Evolutionary conservation across 768 basidiomycete genomes (phyloP), one percentile per base, ranked within the genome.

Genomic region (Mycena amicta): DNA sequence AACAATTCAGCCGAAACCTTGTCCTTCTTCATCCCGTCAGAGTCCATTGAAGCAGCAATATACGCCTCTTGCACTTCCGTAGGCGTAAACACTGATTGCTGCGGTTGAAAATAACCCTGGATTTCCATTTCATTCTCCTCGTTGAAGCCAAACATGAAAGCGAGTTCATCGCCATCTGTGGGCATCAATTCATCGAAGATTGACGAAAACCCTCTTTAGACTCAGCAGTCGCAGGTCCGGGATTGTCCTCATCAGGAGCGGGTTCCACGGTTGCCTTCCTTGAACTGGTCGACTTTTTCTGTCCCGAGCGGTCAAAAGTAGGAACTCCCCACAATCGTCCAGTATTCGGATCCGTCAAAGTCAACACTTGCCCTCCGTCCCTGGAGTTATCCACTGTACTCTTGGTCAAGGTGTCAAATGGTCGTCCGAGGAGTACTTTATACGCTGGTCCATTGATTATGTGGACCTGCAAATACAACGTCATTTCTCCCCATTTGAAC

Each of bases 381-480:
- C 16, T 27, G 12, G 52, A 37, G 5, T 41, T 46, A 39, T 65
- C 70, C 1, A 53, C 43, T 5, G 45, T 39, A 29, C 66, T 71
- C 18, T 53, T 40, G 0, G 70, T 70, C 0, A 72, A 18, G 0
- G 65, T 59, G 47, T 71, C 68, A 53, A 74, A 72, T 0, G 73
- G 71, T 22, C 71, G 29, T 3, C 72, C 72, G 1, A 74, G 30
- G 2, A 74, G 40, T 2, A 72, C 61, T 3, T 62, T 59, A 40
- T 74, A 74, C 0, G 71, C 64, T 0, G 66, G 62, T 0, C 51
- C 55, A 15, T 53, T 20, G 2, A 74, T 62, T 2, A 72, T 57
- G 31, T 74, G 72, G 1, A 71, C 64, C 57, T 74, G 72, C 4
- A 74, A 20, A 28, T 64, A 71, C 1, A 70, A 26, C 0, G 58